phyloP scores from a whole-genome alignment of 192 early-diverging fungal species.

The Bifiguratus adelaidae region DNA sequence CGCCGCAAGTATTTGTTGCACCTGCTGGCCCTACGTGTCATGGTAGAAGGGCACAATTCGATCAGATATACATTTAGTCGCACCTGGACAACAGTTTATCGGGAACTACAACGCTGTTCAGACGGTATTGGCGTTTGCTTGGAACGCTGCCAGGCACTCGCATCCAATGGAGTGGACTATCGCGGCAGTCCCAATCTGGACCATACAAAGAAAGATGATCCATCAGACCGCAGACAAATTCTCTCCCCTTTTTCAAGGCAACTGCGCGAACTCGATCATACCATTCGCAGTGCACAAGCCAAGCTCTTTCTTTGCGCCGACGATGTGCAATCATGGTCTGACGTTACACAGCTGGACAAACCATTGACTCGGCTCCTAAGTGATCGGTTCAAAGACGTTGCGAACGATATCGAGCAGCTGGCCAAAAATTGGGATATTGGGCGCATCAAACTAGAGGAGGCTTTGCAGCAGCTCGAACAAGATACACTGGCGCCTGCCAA shows the following conservation, averaged over 20 bases:
- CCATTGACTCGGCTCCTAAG: neutral
- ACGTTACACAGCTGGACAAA: neutral
- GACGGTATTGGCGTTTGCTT: too few relatives aligned
- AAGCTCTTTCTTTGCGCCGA: slow-evolving; percentile 46
- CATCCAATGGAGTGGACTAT: too few relatives aligned
- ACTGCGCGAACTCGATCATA: neutral
- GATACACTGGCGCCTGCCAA: too few relatives aligned
- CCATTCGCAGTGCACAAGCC: slow-evolving; percentile 38
- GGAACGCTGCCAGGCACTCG: too few relatives aligned
- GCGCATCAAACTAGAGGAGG: neutral
- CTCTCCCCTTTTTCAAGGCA: neutral
- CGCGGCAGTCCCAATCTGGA: too few relatives aligned
- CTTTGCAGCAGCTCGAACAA: too few relatives aligned
- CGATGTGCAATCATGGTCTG: slow-evolving; percentile 25
- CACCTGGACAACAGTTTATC: slow-evolving; percentile 1
- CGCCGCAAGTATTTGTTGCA: slow-evolving; percentile 45
- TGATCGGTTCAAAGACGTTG: neutral
- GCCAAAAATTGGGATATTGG: neutral
- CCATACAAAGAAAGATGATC: slow-evolving; percentile 20
- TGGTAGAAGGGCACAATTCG: slow-evolving; percentile 15
- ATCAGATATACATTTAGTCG: slow-evolving; percentile 5
- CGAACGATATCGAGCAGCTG: neutral
- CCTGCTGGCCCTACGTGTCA: slow-evolving; percentile 23
- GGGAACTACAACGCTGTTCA: neutral
- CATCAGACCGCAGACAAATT: slow-evolving; percentile 24